Base-by-base conservation (phyloP, 2,329 filamentous ascomycete genomes). In the Rutstroemia sp. region DNA sequence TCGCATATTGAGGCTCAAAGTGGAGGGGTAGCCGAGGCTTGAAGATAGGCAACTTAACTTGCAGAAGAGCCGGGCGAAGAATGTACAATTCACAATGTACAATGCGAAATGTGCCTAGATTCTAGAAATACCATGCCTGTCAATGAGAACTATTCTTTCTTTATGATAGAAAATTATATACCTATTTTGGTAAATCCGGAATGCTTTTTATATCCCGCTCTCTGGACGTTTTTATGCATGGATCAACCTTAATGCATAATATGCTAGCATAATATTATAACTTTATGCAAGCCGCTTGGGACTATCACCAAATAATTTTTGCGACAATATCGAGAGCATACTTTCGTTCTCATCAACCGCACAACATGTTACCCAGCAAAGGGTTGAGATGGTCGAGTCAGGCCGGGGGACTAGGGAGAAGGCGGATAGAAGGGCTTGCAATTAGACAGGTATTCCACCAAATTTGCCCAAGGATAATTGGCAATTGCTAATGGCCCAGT, bases 341-440 rank as follows among this genome's bases (percentile, higher is more conserved):
- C 21, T 34, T 27, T 50, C 14, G 30, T 34, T 12, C 30, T 12
- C 12, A 45, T 30, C 53, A 50, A 53, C 56, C 48, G 52, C 56
- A 46, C 58, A 67, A 65, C 63, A 84, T 84, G 80, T 72, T 83
- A 67, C 76, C 77, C 67, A 77, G 77, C 63, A 76, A 75, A 75
- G 76, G 78, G 63, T 65, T 82, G 55, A 71, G 75, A 60, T 76
- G 73, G 70, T 72, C 75, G 57, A 69, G 70, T 66, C 73, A 74
- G 53, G 71, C 74, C 61, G 68, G 75, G 61, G 72, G 71, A 14
- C 58, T 65, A 60, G 60, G 62, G 58, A 63, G 65, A 54, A 58
- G 65, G 60, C 63, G 65, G 65, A 74, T 65, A 68, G 72, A 65
- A 68, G 64, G 61, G 61, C 68, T 67, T 70, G 74, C 67, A 61